Evolutionary conservation across 495 filamentous ascomycete genomes (phyloP).

Genomic region (Podospora anserina): DNA sequence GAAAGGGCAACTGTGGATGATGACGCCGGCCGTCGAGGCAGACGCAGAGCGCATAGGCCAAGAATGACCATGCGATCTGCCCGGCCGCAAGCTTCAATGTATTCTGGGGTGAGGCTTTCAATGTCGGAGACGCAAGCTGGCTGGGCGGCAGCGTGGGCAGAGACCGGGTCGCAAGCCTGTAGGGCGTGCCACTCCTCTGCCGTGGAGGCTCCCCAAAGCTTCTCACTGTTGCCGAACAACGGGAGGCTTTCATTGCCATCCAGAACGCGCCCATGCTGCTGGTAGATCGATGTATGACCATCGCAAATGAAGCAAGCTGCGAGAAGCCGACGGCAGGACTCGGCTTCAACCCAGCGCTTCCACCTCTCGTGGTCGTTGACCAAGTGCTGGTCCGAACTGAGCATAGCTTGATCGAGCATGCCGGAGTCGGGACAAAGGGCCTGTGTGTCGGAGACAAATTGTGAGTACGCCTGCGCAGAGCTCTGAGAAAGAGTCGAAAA

Average conservation of each 20-base stretch:
- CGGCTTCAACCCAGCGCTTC: conserved; percentile 47
- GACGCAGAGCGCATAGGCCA: conserved; percentile 35
- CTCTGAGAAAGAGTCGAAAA: conserved; percentile 23
- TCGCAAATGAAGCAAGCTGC: conserved; percentile 51
- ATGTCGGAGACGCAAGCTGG: conserved; percentile 27
- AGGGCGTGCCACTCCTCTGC: conserved; percentile 32
- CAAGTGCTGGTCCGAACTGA: conserved; percentile 29
- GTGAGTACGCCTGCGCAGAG: conserved; percentile 45
- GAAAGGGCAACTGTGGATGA: conserved; percentile 17
- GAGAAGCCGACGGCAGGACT: conserved; percentile 49
- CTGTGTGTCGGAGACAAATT: conserved; percentile 41
- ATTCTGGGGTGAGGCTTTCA: conserved; percentile 33
- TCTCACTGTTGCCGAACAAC: conserved; percentile 34
- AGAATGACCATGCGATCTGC: conserved; percentile 41
- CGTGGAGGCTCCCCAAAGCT: conserved; percentile 41
- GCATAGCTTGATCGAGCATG: conserved; percentile 26
- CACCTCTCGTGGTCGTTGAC: conserved; percentile 38
- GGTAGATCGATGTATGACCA: conserved; percentile 48
- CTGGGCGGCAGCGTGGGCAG: conserved; percentile 27
- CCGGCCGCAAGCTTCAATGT: conserved; percentile 23
- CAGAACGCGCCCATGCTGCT: conserved; percentile 43
- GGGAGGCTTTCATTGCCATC: conserved; percentile 36
- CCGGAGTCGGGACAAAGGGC: conserved; percentile 32
- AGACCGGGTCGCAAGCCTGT: conserved; percentile 19
- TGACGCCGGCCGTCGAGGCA: conserved; percentile 32